Percentiles rank a stretch among this genome's conserved stretches.
phyloP scores from a whole-genome alignment of 2,329 filamentous ascomycete genomes.

The Emmonsiellopsis sp. region DNA sequence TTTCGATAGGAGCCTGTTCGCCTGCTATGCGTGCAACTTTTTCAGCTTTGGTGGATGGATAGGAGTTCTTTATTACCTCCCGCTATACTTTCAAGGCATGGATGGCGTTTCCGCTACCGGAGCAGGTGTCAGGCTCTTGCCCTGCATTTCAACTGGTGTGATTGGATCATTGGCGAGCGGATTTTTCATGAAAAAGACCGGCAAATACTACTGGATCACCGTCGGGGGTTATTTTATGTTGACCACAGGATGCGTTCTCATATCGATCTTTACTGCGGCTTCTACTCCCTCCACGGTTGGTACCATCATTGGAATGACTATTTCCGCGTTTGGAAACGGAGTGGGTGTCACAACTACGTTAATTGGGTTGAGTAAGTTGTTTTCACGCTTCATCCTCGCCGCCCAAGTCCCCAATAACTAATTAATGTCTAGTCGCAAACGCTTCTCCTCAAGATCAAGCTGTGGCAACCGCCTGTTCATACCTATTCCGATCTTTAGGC shows the following conservation, averaged over 20 bases:
- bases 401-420: neutral
- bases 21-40: slow-evolving; percentile 63
- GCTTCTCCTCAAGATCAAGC: slow-evolving; percentile 58
- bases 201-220: slow-evolving; percentile 62
- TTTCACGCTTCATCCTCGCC: neutral
- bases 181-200: slow-evolving; percentile 58
- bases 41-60: slow-evolving; percentile 56
- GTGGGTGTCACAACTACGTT: slow-evolving; percentile 62
- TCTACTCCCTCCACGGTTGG: slow-evolving; percentile 40
- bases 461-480: slow-evolving; percentile 67
- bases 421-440: slow-evolving; percentile 49
- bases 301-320: slow-evolving; percentile 48
- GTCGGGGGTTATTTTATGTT: slow-evolving; percentile 46
- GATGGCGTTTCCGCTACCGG: slow-evolving; percentile 53
- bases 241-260: slow-evolving; percentile 43
- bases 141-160: slow-evolving; percentile 54
- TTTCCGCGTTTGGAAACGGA: slow-evolving; percentile 46
- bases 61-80: slow-evolving; percentile 60
- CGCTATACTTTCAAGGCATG: slow-evolving; percentile 68
- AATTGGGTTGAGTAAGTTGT: slow-evolving; percentile 49
- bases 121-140: slow-evolving; percentile 58
- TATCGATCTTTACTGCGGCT: slow-evolving; percentile 50
- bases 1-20: slow-evolving; percentile 55
- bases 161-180: slow-evolving; percentile 56
- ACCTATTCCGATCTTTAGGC: slow-evolving; percentile 68